Evolutionary conservation across 2,329 filamentous ascomycete species (phyloP).

Genomic region (Neopestalotiopsis rosae): DNA sequence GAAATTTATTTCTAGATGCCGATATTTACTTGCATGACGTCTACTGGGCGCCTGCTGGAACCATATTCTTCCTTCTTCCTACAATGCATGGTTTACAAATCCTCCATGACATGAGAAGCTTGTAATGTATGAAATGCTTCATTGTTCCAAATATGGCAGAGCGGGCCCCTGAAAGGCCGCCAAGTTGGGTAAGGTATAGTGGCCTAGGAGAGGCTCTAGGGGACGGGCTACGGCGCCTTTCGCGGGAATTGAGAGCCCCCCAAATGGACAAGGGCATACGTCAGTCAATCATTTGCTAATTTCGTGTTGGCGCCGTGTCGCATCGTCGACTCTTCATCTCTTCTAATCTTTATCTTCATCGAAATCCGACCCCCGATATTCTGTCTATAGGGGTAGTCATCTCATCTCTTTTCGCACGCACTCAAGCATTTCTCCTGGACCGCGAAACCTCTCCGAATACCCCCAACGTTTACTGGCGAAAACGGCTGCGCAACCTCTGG

Average conservation of each 20-base stretch:
- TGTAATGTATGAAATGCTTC: not conserved
- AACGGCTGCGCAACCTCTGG: not conserved
- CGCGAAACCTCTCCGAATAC: not conserved
- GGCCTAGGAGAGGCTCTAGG: not conserved
- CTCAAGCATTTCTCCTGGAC: not conserved
- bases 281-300: constrained; percentile 13
- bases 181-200: not conserved
- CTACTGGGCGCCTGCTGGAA: too few species aligned
- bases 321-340: constrained; percentile 1
- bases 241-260: not conserved
- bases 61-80: too few species aligned
- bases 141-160: not conserved
- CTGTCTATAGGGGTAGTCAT: not conserved
- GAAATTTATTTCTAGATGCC: too few species aligned
- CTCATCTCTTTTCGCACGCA: not conserved
- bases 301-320: constrained; percentile 10
- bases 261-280: constrained; percentile 5
- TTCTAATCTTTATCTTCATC: not conserved
- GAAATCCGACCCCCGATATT: not conserved
- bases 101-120: not conserved
- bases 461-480: not conserved
- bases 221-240: not conserved
- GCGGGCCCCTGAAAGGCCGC: not conserved
- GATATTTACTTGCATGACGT: too few species aligned
- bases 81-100: not conserved